Percentiles rank a stretch among this genome's conserved stretches.
Conservation (phyloP, 345 rosid species). For the Populus ilicifolia region DNA sequence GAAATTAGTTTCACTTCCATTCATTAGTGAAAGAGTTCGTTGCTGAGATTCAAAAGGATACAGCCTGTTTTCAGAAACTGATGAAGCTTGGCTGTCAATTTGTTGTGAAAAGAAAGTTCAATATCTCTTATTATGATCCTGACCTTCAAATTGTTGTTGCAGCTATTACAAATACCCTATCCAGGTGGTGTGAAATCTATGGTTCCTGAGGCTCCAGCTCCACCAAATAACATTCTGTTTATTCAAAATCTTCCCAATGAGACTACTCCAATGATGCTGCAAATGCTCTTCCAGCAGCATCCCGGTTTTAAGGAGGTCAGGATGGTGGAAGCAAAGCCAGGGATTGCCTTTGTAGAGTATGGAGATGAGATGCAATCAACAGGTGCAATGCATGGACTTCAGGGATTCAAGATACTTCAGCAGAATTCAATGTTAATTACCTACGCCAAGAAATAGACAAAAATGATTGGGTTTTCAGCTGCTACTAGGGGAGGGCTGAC, state of each 20-base stretch:
- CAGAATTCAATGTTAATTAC: conserved; percentile 78
- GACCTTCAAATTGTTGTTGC: conserved; percentile 25
- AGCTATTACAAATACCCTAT: conserved; percentile 88
- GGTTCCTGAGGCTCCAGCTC: conserved; percentile 86
- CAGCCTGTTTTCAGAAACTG: background rate
- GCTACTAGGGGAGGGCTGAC: background rate
- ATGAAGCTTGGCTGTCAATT: background rate
- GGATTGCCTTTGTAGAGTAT: conserved; percentile 93
- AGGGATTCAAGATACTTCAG: conserved; percentile 60
- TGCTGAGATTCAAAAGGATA: background rate
- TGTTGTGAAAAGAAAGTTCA: background rate
- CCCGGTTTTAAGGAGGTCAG: conserved; percentile 89
- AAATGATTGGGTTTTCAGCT: background rate
- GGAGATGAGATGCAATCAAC: conserved; percentile 86
- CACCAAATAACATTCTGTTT: conserved; percentile 87
- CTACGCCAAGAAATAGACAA: conserved; percentile 85
- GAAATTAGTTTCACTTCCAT: background rate
- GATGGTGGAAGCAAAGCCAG: conserved; percentile 95
- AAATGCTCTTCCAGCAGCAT: conserved; percentile 69
- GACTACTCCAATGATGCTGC: conserved; percentile 73
- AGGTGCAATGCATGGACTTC: conserved; percentile 80
- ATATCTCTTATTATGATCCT: background rate
- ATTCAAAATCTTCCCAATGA: conserved; percentile 91
- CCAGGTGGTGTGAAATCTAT: conserved; percentile 57
- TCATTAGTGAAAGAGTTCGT: background rate